Conservation (phyloP, 2,329 filamentous ascomycete genomes). For the Fusarium camptoceras region DNA sequence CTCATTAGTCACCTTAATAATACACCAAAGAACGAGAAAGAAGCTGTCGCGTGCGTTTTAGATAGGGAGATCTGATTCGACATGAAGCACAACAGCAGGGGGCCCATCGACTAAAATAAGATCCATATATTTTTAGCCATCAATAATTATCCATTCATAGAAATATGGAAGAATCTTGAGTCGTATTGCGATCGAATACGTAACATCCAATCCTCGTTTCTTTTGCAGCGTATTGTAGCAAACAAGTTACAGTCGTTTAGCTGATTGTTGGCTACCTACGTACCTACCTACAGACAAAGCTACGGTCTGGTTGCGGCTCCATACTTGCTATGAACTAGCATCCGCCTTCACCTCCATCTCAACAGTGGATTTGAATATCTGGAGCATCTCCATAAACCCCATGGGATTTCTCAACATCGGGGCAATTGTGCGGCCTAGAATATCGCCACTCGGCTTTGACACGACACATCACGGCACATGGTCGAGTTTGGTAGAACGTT, state of each 20-base stretch:
- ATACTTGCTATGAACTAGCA: constrained; percentile 3
- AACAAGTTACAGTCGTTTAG: background rate
- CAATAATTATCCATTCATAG: background rate
- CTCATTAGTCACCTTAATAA: constrained; percentile 10
- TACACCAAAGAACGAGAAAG: constrained; percentile 2
- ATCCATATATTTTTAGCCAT: background rate
- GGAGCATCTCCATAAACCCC: constrained; percentile 22
- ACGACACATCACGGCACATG: constrained; percentile 23
- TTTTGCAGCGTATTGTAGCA: background rate
- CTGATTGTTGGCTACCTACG: background rate
- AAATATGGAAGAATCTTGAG: constrained; percentile 6
- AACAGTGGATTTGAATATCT: constrained; percentile 6
- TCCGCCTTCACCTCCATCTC: background rate
- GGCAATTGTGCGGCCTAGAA: constrained; percentile 3
- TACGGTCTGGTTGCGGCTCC: background rate
- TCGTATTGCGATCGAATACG: constrained; percentile 23
- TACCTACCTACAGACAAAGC: too few species aligned
- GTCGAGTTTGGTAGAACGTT: constrained; percentile 4
- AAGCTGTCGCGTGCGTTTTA: constrained; percentile 31
- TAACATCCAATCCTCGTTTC: constrained; percentile 12
- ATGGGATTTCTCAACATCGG: constrained; percentile 16
- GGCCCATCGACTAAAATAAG: constrained; percentile 11
- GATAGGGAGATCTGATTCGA: constrained; percentile 32
- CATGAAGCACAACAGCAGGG: constrained; percentile 13
- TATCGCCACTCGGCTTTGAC: constrained; percentile 23